A percentile compares a stretch with the other conserved stretches of the same genome.
These are phyloP conservation scores for Arthrobotrys iridis DNA, from an alignment of 2,329 filamentous ascomycete species.

Conservation along the genomic window DNA sequence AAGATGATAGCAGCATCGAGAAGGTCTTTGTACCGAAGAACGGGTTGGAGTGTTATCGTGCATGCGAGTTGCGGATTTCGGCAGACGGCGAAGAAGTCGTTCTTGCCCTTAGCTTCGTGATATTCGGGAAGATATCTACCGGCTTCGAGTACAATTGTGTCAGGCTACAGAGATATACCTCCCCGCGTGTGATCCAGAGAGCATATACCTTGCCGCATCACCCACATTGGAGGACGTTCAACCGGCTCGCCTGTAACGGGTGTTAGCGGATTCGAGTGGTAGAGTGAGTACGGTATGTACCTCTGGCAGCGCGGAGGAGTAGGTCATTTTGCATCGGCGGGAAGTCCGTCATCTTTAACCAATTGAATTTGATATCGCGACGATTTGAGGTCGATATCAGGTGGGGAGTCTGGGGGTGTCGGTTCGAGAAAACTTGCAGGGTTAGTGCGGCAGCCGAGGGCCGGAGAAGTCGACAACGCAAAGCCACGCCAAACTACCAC, in stretches of 20 bases:
- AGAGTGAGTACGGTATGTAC: slow-evolving; percentile 65
- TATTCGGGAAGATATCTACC: slow-evolving; percentile 96
- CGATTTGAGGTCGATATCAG: background rate
- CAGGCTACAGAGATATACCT: slow-evolving; percentile 7
- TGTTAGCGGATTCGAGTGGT: background rate
- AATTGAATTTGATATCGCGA: slow-evolving; percentile 11
- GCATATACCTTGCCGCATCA: slow-evolving; percentile 92
- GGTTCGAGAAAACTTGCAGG: slow-evolving; percentile 22
- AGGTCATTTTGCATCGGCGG: slow-evolving; percentile 91
- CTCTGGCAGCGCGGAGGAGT: slow-evolving; percentile 86
- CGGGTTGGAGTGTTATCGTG: slow-evolving; percentile 90
- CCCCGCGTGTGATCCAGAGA: slow-evolving; percentile 23
- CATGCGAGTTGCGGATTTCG: slow-evolving; percentile 91
- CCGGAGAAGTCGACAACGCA: slow-evolving; percentile 15
- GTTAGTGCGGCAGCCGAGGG: slow-evolving; percentile 26
- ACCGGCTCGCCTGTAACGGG: slow-evolving; percentile 77
- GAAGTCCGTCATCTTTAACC: slow-evolving; percentile 67
- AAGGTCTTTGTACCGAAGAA: slow-evolving; percentile 88
- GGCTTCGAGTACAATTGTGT: slow-evolving; percentile 68
- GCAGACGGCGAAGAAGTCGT: slow-evolving; percentile 98
- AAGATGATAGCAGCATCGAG: slow-evolving; percentile 98
- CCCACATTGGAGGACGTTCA: slow-evolving; percentile 94
- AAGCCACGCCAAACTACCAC: slow-evolving; percentile 14
- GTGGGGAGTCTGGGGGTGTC: background rate
- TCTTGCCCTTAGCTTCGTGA: slow-evolving; percentile 87